A percentile compares a stretch with the other conserved stretches of the same genome.
phyloP scores from a whole-genome alignment of 148 eudicot species.

The Chenopodium formosanum region DNA sequence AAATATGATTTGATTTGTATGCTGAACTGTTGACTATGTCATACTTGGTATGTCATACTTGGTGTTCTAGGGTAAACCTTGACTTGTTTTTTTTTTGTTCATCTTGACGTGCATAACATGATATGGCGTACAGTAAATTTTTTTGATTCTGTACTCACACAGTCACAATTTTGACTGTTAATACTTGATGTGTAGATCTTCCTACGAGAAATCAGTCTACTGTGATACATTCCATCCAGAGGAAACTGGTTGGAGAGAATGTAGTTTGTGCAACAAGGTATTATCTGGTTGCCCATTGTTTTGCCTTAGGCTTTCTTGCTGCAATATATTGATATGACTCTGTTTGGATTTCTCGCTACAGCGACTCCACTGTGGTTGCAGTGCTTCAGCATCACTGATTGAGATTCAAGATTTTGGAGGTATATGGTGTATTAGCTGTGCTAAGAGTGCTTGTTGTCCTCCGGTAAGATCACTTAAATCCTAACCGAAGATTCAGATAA shows the following conservation, averaged over 20 bases:
- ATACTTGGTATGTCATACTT: neutral
- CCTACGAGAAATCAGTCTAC: constrained; percentile 61
- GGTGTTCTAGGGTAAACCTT: neutral
- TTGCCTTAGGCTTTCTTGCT: neutral
- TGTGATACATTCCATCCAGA: constrained; percentile 79
- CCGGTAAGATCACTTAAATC: constrained; percentile 28
- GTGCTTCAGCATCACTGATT: constrained; percentile 61
- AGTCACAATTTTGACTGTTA: neutral
- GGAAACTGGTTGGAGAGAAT: constrained; percentile 95
- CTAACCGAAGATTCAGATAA: neutral
- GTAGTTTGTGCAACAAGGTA: constrained; percentile 85
- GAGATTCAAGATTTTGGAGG: constrained; percentile 88
- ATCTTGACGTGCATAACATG: neutral
- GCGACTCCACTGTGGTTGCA: constrained; percentile 93
- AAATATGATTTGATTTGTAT: neutral
- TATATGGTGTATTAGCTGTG: constrained; percentile 65
- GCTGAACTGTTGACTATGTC: neutral
- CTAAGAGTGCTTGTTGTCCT: constrained; percentile 43
- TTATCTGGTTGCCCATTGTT: constrained; percentile 14
- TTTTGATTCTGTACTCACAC: neutral
- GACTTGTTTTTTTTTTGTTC: neutral
- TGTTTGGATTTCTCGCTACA: constrained; percentile 34
- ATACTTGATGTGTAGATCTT: constrained; percentile 49
- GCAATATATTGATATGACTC: neutral
- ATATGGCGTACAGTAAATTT: neutral